These are phyloP conservation scores for Nitzschia inconspicua DNA, from an alignment of 108 stramenopile species.

Conservation along the genomic window DNA sequence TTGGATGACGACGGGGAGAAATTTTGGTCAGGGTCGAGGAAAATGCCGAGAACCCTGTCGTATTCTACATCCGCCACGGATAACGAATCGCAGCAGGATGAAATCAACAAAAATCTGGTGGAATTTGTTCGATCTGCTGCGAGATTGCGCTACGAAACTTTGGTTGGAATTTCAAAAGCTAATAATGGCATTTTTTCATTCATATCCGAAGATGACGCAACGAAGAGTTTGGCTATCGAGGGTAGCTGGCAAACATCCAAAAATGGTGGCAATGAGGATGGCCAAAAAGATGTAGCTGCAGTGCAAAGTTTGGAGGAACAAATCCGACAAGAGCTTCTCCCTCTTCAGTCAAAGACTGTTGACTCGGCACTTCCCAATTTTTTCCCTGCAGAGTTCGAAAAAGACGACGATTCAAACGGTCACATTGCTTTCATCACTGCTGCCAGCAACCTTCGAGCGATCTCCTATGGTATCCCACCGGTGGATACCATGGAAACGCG, in stretches of 20 bases:
- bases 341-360: neutral
- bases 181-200: conserved; percentile 19
- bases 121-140: conserved; percentile 74
- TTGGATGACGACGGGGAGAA: conserved; percentile 91
- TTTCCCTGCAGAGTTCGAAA: conserved; percentile 85
- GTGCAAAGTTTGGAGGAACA: neutral
- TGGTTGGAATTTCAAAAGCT: conserved; percentile 6
- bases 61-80: conserved; percentile 33
- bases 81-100: conserved; percentile 40
- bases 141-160: conserved; percentile 68
- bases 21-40: conserved; percentile 91
- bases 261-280: conserved; percentile 33
- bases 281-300: conserved; percentile 59
- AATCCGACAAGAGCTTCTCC: neutral
- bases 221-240: conserved; percentile 17
- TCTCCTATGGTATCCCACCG: conserved; percentile 92
- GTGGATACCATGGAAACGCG: conserved; percentile 93
- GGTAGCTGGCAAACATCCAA: too few relatives aligned
- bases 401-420: conserved; percentile 95
- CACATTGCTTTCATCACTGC: conserved; percentile 94
- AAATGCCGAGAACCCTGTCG: conserved; percentile 48
- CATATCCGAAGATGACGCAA: conserved; percentile 44
- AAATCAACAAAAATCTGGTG: conserved; percentile 69
- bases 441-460: conserved; percentile 90
- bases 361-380: neutral